Conservation (phyloP, 2,329 filamentous ascomycete genomes). For the Penicillium sclerotigenum region DNA sequence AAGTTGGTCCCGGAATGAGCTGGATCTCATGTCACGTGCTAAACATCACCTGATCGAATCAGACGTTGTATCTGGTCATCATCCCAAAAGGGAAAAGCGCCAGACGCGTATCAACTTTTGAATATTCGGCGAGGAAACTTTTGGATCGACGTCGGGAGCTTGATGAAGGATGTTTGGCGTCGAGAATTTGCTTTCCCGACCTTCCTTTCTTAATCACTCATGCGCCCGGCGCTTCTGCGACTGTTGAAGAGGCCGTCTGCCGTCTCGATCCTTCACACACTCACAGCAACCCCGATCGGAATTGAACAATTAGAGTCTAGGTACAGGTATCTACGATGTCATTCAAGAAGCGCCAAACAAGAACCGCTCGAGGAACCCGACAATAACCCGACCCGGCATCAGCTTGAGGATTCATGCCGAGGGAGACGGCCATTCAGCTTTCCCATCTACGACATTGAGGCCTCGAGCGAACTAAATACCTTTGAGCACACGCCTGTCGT, state of each 20-base stretch:
- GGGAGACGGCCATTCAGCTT: slow-evolving; percentile 20
- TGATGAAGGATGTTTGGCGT: slow-evolving; percentile 32
- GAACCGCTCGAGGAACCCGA: slow-evolving; percentile 4
- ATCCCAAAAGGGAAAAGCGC: slow-evolving; percentile 19
- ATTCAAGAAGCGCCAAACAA: slow-evolving; percentile 20
- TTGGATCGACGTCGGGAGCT: neutral
- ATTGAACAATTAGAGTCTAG: slow-evolving; percentile 33
- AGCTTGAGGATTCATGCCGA: slow-evolving; percentile 2
- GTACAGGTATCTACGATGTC: slow-evolving; percentile 30
- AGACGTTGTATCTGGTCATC: slow-evolving; percentile 24
- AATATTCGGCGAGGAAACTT: slow-evolving; percentile 5
- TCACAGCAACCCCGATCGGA: slow-evolving; percentile 30
- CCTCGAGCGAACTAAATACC: slow-evolving; percentile 5
- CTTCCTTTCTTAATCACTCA: slow-evolving; percentile 26
- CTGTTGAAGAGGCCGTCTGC: slow-evolving; percentile 43
- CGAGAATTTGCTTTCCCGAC: slow-evolving; percentile 11
- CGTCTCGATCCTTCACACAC: slow-evolving; percentile 36
- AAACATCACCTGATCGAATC: slow-evolving; percentile 31
- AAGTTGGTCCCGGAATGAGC: slow-evolving; percentile 24
- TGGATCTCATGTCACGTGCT: slow-evolving; percentile 13
- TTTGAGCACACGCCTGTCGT: neutral
- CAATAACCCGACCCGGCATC: neutral
- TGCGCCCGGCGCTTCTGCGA: slow-evolving; percentile 45
- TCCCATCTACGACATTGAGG: slow-evolving; percentile 30
- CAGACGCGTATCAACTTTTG: slow-evolving; percentile 9